A percentile compares a stretch with the other conserved stretches of the same genome.
These are phyloP conservation scores for Aquilaria yunnanensis DNA, from an alignment of 345 rosid species.

Conservation along the genomic window DNA sequence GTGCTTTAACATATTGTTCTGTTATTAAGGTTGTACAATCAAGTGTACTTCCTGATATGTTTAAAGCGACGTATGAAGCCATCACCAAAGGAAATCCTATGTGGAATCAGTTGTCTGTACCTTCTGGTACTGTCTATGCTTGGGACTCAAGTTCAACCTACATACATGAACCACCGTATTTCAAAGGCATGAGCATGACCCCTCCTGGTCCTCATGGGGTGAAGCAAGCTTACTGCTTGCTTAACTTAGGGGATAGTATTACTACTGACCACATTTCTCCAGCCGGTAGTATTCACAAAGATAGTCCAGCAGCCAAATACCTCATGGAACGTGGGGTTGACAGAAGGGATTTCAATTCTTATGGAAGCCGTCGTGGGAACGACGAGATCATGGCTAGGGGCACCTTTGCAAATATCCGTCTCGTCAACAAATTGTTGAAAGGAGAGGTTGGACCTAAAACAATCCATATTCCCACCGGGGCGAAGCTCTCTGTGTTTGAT, in stretches of 20 bases:
- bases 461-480: constrained; percentile 68
- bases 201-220: constrained; percentile 81
- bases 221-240: constrained; percentile 83
- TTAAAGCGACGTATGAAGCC: constrained; percentile 77
- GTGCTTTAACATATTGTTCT: not conserved
- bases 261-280: constrained; percentile 95
- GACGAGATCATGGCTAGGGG: constrained; percentile 90
- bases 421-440: constrained; percentile 69
- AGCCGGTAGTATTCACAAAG: constrained; percentile 91
- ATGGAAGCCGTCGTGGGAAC: constrained; percentile 88
- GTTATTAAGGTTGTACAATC: constrained; percentile 66
- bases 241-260: constrained; percentile 83
- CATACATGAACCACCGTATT: constrained; percentile 86
- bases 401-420: constrained; percentile 75
- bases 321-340: constrained; percentile 80
- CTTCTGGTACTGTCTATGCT: constrained; percentile 53
- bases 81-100: constrained; percentile 84
- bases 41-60: constrained; percentile 85
- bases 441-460: constrained; percentile 95
- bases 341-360: constrained; percentile 80
- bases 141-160: constrained; percentile 89
- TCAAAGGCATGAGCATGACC: constrained; percentile 87
- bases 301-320: constrained; percentile 83
- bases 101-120: constrained; percentile 80
- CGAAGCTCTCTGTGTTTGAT: constrained; percentile 78